Evolutionary conservation across 345 rosid species (phyloP).

Genomic region (Citrus cavaleriei): DNA sequence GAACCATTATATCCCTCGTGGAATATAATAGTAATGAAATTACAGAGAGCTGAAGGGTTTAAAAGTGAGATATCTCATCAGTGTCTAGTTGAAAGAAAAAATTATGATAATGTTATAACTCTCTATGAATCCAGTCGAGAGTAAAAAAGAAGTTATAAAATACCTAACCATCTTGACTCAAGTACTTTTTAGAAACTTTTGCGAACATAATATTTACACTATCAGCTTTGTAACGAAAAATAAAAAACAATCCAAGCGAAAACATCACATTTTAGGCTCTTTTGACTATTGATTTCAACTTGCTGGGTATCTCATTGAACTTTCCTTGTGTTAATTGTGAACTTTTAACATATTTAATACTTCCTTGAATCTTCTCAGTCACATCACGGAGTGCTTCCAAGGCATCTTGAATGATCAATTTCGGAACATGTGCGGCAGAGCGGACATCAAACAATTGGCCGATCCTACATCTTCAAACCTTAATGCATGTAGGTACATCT

Average conservation of each 20-base stretch:
- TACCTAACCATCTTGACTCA: background rate
- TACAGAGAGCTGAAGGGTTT: too few species aligned
- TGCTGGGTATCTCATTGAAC: slow-evolving; percentile 68
- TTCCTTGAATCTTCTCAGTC: slow-evolving; percentile 65
- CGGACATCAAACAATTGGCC: slow-evolving; percentile 24
- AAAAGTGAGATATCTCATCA: too few species aligned
- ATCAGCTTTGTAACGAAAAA: background rate
- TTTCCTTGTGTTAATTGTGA: slow-evolving; percentile 55
- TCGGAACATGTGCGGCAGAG: slow-evolving; percentile 61
- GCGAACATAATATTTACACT: background rate
- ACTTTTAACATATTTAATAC: slow-evolving; percentile 71
- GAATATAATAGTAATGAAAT: too few species aligned
- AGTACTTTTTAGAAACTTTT: background rate
- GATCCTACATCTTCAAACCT: too few species aligned
- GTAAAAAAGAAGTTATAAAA: background rate
- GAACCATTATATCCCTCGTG: too few species aligned
- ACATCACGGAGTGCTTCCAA: slow-evolving; percentile 55
- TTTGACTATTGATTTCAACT: slow-evolving; percentile 53
- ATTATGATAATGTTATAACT: background rate
- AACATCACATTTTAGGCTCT: slow-evolving; percentile 14
- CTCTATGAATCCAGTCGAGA: background rate
- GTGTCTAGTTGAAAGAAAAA: background rate
- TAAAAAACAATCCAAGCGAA: background rate
- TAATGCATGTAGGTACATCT: too few species aligned
- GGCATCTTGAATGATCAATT: slow-evolving; percentile 62